phyloP scores from a whole-genome alignment of 2,329 filamentous ascomycete species.

The Colletotrichum melonis region DNA sequence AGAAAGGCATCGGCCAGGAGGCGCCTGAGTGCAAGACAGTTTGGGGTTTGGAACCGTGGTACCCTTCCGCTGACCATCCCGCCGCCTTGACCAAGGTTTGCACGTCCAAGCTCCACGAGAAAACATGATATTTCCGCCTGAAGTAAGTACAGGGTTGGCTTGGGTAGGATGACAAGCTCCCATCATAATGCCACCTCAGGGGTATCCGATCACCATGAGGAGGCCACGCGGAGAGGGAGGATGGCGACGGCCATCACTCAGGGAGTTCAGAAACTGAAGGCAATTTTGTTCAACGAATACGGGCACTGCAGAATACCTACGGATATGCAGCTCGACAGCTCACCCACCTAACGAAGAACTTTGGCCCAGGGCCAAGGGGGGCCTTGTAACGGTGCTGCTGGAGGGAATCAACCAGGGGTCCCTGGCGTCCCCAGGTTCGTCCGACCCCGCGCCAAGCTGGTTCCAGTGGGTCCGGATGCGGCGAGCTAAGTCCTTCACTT shows the following conservation, averaged over 20 bases:
- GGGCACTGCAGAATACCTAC: background rate
- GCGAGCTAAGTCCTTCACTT: slow-evolving; percentile 25
- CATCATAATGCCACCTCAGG: background rate
- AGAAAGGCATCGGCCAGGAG: slow-evolving; percentile 5
- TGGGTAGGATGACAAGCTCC: background rate
- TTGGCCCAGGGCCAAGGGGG: background rate
- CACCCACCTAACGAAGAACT: background rate
- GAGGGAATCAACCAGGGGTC: slow-evolving; percentile 6
- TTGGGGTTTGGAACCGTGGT: background rate
- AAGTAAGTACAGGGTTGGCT: background rate
- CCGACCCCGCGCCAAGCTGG: slow-evolving; percentile 35
- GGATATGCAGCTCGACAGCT: background rate
- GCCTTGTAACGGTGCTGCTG: background rate
- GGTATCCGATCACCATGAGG: background rate
- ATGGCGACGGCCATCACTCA: background rate
- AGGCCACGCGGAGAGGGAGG: background rate
- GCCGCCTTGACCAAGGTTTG: slow-evolving; percentile 8
- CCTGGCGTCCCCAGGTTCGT: slow-evolving; percentile 29
- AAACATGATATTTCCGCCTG: background rate
- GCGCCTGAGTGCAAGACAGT: background rate
- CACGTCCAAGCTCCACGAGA: background rate
- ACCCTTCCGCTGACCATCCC: background rate
- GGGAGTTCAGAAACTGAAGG: background rate
- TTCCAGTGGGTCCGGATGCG: background rate
- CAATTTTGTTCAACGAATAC: background rate